Percentiles rank a stretch among this genome's conserved stretches.
These are phyloP conservation scores for Parmelia sp. DNA, from an alignment of 495 filamentous ascomycete species.

Conservation along the genomic window DNA sequence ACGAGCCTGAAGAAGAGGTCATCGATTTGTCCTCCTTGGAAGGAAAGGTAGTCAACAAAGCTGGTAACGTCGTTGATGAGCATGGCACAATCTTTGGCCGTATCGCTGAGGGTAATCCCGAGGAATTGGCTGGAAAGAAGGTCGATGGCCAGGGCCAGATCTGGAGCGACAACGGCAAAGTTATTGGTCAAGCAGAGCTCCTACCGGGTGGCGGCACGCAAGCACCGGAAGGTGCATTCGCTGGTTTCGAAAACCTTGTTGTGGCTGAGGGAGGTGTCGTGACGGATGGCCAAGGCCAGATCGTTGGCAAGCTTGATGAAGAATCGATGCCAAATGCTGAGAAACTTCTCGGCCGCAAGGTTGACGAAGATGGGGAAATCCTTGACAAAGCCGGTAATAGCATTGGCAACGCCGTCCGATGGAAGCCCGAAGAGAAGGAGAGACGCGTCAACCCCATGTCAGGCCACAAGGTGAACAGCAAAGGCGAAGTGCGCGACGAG, in stretches of 20 bases:
- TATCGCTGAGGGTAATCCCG: conserved; percentile 64
- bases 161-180: conserved; percentile 71
- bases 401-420: conserved; percentile 74
- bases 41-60: conserved; percentile 81
- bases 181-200: conserved; percentile 74
- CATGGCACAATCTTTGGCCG: conserved; percentile 69
- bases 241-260: conserved; percentile 62
- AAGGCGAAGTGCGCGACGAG: conserved; percentile 75
- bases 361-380: conserved; percentile 81
- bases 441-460: conserved; percentile 62
- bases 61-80: conserved; percentile 72
- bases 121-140: conserved; percentile 68
- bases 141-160: conserved; percentile 76
- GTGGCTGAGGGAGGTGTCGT: conserved; percentile 76
- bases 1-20: conserved; percentile 51
- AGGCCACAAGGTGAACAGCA: conserved; percentile 70
- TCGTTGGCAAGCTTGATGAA: conserved; percentile 67
- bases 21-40: conserved; percentile 63
- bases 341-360: conserved; percentile 62
- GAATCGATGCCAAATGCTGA: conserved; percentile 54
- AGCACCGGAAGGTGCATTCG: conserved; percentile 71
- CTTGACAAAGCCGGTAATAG: conserved; percentile 75
- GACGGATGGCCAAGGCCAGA: conserved; percentile 50
- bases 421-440: conserved; percentile 70
- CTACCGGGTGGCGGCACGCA: conserved; percentile 64